phyloP scores from a whole-genome alignment of 805 yeast genomes.

The Hanseniaspora clermontiae region DNA sequence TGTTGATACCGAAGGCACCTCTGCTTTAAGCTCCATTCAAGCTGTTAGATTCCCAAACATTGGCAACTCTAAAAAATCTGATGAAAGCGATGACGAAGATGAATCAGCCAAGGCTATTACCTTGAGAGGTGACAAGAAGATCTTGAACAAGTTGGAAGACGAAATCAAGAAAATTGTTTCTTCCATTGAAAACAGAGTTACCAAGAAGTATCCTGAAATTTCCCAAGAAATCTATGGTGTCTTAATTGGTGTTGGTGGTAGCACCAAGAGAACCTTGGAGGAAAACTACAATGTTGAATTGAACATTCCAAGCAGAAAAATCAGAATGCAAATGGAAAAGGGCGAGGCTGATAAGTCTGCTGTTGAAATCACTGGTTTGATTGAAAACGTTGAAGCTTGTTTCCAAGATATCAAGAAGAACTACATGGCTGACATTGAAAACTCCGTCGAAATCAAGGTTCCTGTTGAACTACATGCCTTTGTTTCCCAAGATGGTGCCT shows the following conservation, averaged over 20 bases:
- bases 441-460: slow-evolving; percentile 36
- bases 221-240: slow-evolving; percentile 64
- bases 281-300: slow-evolving; percentile 52
- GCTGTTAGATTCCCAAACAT: slow-evolving; percentile 32
- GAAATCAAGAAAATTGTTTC: slow-evolving; percentile 51
- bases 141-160: slow-evolving; percentile 56
- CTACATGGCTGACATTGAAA: slow-evolving; percentile 47
- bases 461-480: slow-evolving; percentile 48
- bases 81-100: slow-evolving; percentile 35
- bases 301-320: slow-evolving; percentile 47
- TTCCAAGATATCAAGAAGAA: slow-evolving; percentile 43
- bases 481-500: slow-evolving; percentile 55
- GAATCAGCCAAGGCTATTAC: slow-evolving; percentile 31
- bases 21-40: slow-evolving; percentile 22
- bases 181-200: slow-evolving; percentile 47
- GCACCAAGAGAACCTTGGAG: slow-evolving; percentile 59
- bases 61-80: slow-evolving; percentile 50
- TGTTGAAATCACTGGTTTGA: slow-evolving; percentile 44
- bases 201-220: slow-evolving; percentile 39
- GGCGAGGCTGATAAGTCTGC: slow-evolving; percentile 38
- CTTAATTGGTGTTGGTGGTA: slow-evolving; percentile 72
- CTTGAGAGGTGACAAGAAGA: slow-evolving; percentile 59
- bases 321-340: background rate
- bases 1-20: slow-evolving; percentile 36
- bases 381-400: slow-evolving; percentile 52